Evolutionary conservation across 495 filamentous ascomycete species (phyloP), one percentile per base, ranked within the genome.

Genomic region (Entonaema liquescens): DNA sequence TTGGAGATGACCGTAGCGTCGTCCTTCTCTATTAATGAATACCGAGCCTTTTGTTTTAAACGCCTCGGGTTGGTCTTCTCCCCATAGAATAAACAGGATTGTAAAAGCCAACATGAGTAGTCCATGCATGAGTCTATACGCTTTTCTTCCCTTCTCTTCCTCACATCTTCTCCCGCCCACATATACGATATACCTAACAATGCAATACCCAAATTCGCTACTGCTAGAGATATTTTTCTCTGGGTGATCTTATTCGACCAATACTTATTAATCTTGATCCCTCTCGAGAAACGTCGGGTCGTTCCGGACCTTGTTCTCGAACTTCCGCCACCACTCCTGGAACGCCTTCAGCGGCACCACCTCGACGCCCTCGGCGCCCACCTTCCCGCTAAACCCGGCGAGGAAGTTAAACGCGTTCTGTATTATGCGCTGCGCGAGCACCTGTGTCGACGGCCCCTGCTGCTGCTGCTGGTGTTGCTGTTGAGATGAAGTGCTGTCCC

Each of bases 361-460:
- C 76, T 98, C 95, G 55, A 90, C 86, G 11, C 87, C 92, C 8
- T 76, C 79, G 8, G 68, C 72, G 15, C 81, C 81, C 0, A 79
- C 78, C 74, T 78, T 80, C 52, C 83, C 84, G 49, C 90, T 91
- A 84, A 97, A 98, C 72, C 94, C 92, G 23, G 94, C 89, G 49
- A 99, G 82, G 77, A 97, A 98, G 79, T 98, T 97, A 74, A 97
- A 99, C n/a, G 94, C 94, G 78, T 97, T 97, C 68, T 90, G 89
- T 70, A 98, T 97, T 65, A 99, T 97, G 63, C 93, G 82, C 82
- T 97, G 93, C 55, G 95, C 95, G 15, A 99, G 82, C 26, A 91
- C 82, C 73, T 93, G 88, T 11, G 93, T 94, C 36, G 85, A 81
- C 4, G 87, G 61, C 36, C 76, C 65, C 57, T 67, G 74, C 6